Evolutionary conservation across 768 basidiomycete genomes (phyloP).

Genomic region (Hortiboletus flavorubellus): DNA sequence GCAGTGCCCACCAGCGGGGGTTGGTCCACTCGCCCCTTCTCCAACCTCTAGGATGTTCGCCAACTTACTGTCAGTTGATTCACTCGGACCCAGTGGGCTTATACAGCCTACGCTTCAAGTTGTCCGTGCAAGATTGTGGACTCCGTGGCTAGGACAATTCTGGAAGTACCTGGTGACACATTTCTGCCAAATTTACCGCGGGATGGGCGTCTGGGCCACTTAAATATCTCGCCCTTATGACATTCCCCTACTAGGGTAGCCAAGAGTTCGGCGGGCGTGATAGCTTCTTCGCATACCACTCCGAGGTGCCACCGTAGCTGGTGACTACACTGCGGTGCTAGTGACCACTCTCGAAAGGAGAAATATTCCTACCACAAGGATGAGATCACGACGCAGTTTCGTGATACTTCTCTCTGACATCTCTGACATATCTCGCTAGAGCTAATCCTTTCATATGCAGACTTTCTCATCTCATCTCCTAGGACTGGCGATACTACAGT

Average conservation of each 20-base stretch:
- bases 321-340: background rate
- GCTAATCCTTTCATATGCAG: background rate
- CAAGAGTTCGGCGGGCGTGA: background rate
- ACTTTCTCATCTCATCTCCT: background rate
- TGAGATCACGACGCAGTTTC: background rate
- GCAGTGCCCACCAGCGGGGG: no score
- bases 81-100: background rate
- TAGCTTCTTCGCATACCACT: background rate
- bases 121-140: background rate
- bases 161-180: background rate
- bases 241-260: background rate
- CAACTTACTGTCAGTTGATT: background rate
- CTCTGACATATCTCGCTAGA: slow-evolving; percentile 4
- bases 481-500: background rate
- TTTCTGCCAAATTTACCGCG: no score
- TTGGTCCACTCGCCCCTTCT: no score
- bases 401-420: background rate
- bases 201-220: no score
- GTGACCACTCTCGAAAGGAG: background rate
- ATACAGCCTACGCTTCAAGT: background rate
- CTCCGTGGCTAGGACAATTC: background rate
- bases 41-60: no score
- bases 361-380: no score
- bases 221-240: no score
- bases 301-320: background rate